These are phyloP conservation scores for Tylopilus sp. DNA, from an alignment of 768 basidiomycete species.

Conservation along the genomic window DNA sequence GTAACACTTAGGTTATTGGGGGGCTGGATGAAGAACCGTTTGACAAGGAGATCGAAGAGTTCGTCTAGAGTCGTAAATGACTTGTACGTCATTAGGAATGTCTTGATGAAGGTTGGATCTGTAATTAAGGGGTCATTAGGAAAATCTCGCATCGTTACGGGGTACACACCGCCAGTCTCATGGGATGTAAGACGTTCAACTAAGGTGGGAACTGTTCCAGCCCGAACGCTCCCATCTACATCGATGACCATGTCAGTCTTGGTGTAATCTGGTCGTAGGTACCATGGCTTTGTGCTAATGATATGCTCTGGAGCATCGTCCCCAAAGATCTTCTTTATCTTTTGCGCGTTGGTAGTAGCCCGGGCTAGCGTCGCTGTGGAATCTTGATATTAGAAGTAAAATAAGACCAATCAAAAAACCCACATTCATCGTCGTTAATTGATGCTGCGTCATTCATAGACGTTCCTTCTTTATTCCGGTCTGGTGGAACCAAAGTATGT, in stretches of 20 bases:
- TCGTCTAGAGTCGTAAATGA: slow-evolving; percentile 86
- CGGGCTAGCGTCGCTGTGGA: slow-evolving; percentile 23
- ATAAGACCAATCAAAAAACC: not conserved
- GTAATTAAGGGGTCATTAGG: slow-evolving; percentile 4
- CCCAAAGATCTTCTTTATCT: slow-evolving; percentile 70
- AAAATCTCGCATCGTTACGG: not conserved
- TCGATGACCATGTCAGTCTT: slow-evolving; percentile 82
- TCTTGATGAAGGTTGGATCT: slow-evolving; percentile 80
- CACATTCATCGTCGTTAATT: slow-evolving; percentile 27
- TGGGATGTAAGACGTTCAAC: slow-evolving; percentile 91
- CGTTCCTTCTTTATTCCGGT: slow-evolving; percentile 17
- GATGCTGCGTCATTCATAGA: slow-evolving; percentile 19
- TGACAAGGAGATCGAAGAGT: slow-evolving; percentile 75
- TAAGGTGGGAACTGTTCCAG: slow-evolving; percentile 81
- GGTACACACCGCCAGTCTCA: slow-evolving; percentile 69
- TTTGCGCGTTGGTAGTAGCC: slow-evolving; percentile 39
- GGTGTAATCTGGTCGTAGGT: slow-evolving; percentile 76
- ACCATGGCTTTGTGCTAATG: slow-evolving; percentile 67
- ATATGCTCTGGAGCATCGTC: slow-evolving; percentile 47
- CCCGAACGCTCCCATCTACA: slow-evolving; percentile 78
- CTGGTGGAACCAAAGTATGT: slow-evolving; percentile 25
- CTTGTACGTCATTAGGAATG: slow-evolving; percentile 95
- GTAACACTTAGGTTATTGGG: slow-evolving; percentile 59
- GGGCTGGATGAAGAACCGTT: slow-evolving; percentile 74
- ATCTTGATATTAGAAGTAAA: not conserved